phyloP scores from a whole-genome alignment of 2,329 filamentous ascomycete genomes.

The Madurella mycetomatis region DNA sequence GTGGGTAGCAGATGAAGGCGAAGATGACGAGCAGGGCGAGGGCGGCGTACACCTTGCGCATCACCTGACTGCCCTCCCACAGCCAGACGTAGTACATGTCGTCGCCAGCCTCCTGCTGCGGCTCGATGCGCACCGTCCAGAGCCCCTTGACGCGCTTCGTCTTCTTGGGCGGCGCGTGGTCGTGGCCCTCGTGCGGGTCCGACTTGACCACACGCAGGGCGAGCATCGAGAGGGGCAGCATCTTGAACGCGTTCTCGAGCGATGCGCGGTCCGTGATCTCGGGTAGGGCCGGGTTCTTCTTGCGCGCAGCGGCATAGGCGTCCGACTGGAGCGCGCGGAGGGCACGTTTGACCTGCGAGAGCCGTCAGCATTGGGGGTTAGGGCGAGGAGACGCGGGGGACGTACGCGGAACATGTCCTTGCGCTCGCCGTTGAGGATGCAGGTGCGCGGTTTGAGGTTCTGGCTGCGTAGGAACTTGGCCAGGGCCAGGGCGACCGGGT shows the following conservation, averaged over 20 bases:
- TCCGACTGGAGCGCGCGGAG: conserved; percentile 85
- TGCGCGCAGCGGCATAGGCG: conserved; percentile 82
- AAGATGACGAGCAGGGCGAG: conserved; percentile 82
- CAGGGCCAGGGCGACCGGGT: conserved; percentile 81
- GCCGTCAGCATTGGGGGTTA: conserved; percentile 15
- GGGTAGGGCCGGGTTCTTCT: conserved; percentile 85
- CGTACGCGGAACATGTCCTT: conserved; percentile 90
- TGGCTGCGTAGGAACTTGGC: conserved; percentile 83
- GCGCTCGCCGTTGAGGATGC: conserved; percentile 90
- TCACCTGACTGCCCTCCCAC: conserved; percentile 90
- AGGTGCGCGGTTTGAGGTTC: conserved; percentile 82
- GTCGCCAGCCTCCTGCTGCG: conserved; percentile 83
- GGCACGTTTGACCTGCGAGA: conserved; percentile 77
- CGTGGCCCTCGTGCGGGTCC: conserved; percentile 71
- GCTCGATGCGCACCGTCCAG: conserved; percentile 93
- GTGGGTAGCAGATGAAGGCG: conserved; percentile 85
- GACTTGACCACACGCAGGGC: conserved; percentile 84
- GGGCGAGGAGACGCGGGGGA: background rate
- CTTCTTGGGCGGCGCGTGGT: conserved; percentile 57
- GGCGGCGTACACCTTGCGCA: conserved; percentile 84
- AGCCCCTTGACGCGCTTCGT: conserved; percentile 90
- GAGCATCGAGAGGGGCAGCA: conserved; percentile 89
- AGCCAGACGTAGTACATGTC: conserved; percentile 96
- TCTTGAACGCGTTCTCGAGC: conserved; percentile 90
- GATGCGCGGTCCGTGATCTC: conserved; percentile 82